Conservation (phyloP, 2,329 filamentous ascomycete species). For the Hypoxylon sp. region DNA sequence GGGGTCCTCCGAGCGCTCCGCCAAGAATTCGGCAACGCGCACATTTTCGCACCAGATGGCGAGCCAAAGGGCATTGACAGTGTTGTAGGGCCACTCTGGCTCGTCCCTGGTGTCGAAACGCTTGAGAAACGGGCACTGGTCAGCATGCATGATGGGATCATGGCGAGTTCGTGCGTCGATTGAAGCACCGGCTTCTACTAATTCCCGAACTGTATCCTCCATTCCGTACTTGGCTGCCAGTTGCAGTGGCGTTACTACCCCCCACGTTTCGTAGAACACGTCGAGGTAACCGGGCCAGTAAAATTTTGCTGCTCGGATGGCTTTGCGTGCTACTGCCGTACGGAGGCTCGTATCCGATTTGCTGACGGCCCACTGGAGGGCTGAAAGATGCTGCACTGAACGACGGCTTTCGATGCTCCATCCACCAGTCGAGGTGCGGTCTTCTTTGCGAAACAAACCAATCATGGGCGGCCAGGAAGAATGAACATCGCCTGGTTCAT, state of each 20-base stretch:
- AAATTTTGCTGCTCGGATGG: not conserved
- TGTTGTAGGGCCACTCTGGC: not conserved
- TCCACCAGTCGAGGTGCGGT: not conserved
- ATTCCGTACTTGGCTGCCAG: not conserved
- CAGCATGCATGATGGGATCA: too few relatives aligned
- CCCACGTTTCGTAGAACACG: not conserved
- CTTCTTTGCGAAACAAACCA: not conserved
- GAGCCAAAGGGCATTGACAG: not conserved
- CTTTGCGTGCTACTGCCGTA: not conserved
- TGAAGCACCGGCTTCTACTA: not conserved
- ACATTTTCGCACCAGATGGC: not conserved
- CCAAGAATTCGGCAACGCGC: not conserved
- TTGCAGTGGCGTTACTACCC: not conserved
- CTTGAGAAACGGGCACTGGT: too few relatives aligned
- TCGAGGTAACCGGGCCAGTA: conserved; percentile 4
- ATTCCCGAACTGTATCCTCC: not conserved
- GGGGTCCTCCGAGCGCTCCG: not conserved
- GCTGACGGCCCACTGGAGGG: conserved; percentile 1
- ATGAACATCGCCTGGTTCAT: too few relatives aligned
- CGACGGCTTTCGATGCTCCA: too few relatives aligned
- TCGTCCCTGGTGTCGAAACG: not conserved
- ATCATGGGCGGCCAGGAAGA: too few relatives aligned
- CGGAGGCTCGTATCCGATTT: not conserved
- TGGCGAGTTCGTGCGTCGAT: too few relatives aligned
- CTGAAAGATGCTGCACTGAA: not conserved